Evolutionary conservation across 257 asterid species (phyloP), one percentile per base, ranked within the genome.

Genomic region (Voacanga thouarsii): DNA sequence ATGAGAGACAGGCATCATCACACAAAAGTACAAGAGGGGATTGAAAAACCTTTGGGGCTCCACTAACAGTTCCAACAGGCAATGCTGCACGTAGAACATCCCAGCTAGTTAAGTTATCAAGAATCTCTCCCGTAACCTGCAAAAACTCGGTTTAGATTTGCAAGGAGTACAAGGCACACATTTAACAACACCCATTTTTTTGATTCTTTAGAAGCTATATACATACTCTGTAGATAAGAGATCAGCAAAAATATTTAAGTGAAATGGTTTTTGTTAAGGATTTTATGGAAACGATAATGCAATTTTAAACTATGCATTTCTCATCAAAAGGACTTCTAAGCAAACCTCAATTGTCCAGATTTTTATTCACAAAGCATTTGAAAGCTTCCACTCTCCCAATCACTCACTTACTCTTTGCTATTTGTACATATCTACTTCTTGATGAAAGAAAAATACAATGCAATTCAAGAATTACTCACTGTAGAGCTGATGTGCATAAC

Each of bases 401-500:
- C n/a, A 21, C 59, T 8, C 49, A 18, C 26, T 45, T 24, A 59
- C 70, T 4, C 57, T 63, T 33, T 63, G 49, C 8, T 28, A 30
- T 18, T 16, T 21, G 41, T 56, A 45, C 23, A 45, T 71, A 7
- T 44, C 8, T 70, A 3, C n/a, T 80, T 66, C 63, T 10, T 12
- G 59, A n/a, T 39, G 50, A 24, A 24, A n/a, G 26, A 75, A 18
- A 53, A 68, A 12, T 21, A 68, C 14, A 79, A 39, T 12, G 47
- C 28, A 66, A 74, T 51, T 23, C 47, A 78, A 74, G 50, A 56
- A 69, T 74, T 63, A 88, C 97, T 67, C 86, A 95, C 97, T 14
- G 99, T 95, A 61, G 99, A 96, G 83, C 99, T 96, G 86, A 96
- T 89, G 89, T 96, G 99, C 99, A 93, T 96, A 89, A 96, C 99